These are phyloP conservation scores for Phyllachora maydis DNA, from an alignment of 2,329 filamentous ascomycete species.

Conservation along the genomic window DNA sequence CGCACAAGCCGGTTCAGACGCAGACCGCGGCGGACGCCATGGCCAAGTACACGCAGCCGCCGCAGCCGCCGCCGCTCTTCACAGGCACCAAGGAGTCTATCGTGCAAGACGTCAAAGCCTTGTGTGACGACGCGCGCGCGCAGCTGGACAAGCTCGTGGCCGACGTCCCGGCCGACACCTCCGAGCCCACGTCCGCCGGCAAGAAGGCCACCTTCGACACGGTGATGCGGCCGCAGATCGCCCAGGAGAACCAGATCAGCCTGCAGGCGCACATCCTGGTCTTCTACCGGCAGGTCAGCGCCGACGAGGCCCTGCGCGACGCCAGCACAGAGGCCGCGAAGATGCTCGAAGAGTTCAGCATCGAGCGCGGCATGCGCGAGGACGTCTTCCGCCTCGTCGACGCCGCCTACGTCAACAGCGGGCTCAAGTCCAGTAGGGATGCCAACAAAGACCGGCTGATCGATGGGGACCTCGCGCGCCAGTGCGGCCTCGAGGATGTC, in stretches of 20 bases:
- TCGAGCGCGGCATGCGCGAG: constrained; percentile 65
- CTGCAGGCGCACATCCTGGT: constrained; percentile 45
- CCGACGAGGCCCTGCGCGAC: constrained; percentile 45
- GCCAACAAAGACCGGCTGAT: constrained; percentile 23
- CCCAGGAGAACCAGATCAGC: constrained; percentile 46
- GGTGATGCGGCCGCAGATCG: constrained; percentile 45
- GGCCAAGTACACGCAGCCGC: constrained; percentile 48
- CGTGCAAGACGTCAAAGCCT: constrained; percentile 40
- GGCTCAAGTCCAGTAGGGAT: constrained; percentile 22
- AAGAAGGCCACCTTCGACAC: constrained; percentile 33
- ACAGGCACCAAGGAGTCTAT: constrained; percentile 52
- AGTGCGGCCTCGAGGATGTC: constrained; percentile 19
- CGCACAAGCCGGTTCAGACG: constrained; percentile 13
- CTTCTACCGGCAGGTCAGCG: constrained; percentile 66
- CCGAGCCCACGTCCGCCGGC: too few species aligned
- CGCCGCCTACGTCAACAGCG: constrained; percentile 27
- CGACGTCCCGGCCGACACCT: constrained; percentile 28
- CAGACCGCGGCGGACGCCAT: constrained; percentile 36
- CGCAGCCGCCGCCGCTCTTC: constrained; percentile 61
- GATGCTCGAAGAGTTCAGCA: constrained; percentile 55
- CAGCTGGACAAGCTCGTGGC: constrained; percentile 48
- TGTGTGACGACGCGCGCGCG: constrained; percentile 40
- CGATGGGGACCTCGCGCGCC: constrained; percentile 6
- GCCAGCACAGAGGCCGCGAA: constrained; percentile 60
- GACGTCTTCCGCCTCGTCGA: constrained; percentile 54